Percentiles rank a stretch among this genome's conserved stretches.
phyloP scores from a whole-genome alignment of 2,329 filamentous ascomycete genomes.

The Beauveria sp. region DNA sequence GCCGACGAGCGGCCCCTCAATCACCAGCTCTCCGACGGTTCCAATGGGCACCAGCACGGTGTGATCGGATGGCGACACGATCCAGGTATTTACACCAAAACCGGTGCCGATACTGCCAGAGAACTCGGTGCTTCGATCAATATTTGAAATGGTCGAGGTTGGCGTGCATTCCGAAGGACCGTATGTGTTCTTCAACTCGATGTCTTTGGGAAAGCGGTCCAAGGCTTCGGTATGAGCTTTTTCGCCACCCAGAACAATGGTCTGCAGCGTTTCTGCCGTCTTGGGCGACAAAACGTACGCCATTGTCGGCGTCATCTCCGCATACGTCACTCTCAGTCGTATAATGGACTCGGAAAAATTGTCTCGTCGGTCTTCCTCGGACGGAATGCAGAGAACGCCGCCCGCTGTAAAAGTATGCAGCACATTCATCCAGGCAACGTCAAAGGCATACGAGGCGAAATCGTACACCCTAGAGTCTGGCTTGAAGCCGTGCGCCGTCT shows the following conservation, averaged over 20 bases:
- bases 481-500: conserved; percentile 1
- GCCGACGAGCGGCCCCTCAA: conserved; percentile 45
- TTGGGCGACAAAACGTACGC: background rate
- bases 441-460: conserved; percentile 16
- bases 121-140: conserved; percentile 19
- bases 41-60: conserved; percentile 20
- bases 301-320: conserved; percentile 11
- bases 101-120: conserved; percentile 9
- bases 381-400: conserved; percentile 18
- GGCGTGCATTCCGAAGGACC: conserved; percentile 41
- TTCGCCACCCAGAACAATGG: conserved; percentile 10
- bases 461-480: conserved; percentile 4
- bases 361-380: conserved; percentile 15
- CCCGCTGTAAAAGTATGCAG: conserved; percentile 17
- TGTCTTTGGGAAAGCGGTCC: conserved; percentile 26
- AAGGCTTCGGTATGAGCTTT: conserved; percentile 38
- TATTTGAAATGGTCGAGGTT: conserved; percentile 29
- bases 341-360: conserved; percentile 14
- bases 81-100: conserved; percentile 22
- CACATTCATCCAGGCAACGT: conserved; percentile 18
- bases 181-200: conserved; percentile 36
- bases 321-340: conserved; percentile 14
- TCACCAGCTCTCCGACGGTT: conserved; percentile 33
- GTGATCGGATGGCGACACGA: conserved; percentile 28
- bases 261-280: background rate